These are phyloP conservation scores for Petunia secreta DNA, from an alignment of 257 asterid species.

Conservation along the genomic window DNA sequence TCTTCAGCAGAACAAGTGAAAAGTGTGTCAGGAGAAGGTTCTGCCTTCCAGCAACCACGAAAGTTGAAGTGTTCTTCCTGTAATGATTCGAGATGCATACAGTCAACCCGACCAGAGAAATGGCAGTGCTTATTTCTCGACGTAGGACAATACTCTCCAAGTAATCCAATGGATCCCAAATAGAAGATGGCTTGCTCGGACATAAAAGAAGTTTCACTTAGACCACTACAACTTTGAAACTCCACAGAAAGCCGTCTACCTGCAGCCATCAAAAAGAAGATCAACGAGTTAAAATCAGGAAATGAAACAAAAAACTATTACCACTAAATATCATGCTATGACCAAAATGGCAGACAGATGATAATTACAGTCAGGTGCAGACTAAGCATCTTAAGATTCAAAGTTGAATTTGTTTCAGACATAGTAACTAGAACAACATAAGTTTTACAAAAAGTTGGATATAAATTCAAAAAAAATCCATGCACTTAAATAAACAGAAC, in stretches of 20 bases:
- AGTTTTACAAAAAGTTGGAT: not conserved
- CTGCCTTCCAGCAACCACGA: constrained; percentile 21
- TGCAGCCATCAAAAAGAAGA: not conserved
- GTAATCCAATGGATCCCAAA: constrained; percentile 32
- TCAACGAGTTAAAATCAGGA: not conserved
- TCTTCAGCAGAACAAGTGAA: constrained; percentile 19
- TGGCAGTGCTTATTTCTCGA: constrained; percentile 20
- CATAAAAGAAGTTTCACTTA: constrained; percentile 31
- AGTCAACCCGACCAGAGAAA: constrained; percentile 19
- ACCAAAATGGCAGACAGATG: no score
- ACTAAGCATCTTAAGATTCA: not conserved
- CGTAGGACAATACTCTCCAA: constrained; percentile 29
- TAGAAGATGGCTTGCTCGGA: constrained; percentile 34
- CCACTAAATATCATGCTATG: no score
- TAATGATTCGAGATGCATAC: constrained; percentile 28
- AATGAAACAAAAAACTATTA: not conserved
- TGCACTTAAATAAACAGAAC: not conserved
- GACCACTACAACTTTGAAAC: constrained; percentile 1
- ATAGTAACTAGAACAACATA: not conserved
- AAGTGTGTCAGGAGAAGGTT: not conserved
- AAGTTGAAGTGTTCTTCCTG: constrained; percentile 6
- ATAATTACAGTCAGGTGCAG: not conserved
- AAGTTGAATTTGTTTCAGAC: not conserved
- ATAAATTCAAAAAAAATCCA: not conserved
- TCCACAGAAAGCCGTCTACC: not conserved